These are phyloP conservation scores for Aureobasidium vineae DNA, from an alignment of 2,329 filamentous ascomycete genomes.

Conservation along the genomic window DNA sequence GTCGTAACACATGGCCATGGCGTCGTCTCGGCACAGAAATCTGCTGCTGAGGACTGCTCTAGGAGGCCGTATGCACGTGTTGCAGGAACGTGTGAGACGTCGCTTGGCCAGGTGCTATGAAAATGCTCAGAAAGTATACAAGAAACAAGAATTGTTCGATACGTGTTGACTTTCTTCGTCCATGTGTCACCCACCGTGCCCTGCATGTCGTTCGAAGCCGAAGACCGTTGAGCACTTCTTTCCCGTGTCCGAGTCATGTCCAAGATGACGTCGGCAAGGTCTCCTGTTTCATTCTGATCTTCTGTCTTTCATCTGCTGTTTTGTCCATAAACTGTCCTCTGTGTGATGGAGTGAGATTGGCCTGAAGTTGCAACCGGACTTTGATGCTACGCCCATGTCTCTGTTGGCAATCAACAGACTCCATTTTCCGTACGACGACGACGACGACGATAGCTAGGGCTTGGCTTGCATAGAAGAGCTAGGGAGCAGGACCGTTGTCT, in stretches of 20 bases:
- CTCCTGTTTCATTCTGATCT: constrained; percentile 3
- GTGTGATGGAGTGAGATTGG: background rate
- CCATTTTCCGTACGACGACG: background rate
- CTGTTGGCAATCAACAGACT: background rate
- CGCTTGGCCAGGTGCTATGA: background rate
- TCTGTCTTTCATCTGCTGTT: background rate
- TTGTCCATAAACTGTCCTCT: background rate
- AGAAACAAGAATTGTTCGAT: constrained; percentile 2
- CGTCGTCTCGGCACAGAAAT: constrained; percentile 1
- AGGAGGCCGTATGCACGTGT: background rate
- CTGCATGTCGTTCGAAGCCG: constrained; percentile 15
- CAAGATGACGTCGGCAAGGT: background rate
- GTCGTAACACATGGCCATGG: constrained; percentile 22
- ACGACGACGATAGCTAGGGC: background rate
- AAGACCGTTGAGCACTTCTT: constrained; percentile 15
- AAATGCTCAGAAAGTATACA: background rate
- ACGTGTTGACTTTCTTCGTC: constrained; percentile 1
- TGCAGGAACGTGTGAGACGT: background rate
- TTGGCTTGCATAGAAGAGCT: background rate
- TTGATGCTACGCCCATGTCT: no score
- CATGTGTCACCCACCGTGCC: constrained; percentile 4
- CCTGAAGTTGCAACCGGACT: background rate
- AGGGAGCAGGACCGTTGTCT: background rate
- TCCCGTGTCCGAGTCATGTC: background rate
- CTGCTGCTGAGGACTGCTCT: background rate